phyloP scores from a whole-genome alignment of 2,329 filamentous ascomycete species.

The Trichoderma lentiforme region DNA sequence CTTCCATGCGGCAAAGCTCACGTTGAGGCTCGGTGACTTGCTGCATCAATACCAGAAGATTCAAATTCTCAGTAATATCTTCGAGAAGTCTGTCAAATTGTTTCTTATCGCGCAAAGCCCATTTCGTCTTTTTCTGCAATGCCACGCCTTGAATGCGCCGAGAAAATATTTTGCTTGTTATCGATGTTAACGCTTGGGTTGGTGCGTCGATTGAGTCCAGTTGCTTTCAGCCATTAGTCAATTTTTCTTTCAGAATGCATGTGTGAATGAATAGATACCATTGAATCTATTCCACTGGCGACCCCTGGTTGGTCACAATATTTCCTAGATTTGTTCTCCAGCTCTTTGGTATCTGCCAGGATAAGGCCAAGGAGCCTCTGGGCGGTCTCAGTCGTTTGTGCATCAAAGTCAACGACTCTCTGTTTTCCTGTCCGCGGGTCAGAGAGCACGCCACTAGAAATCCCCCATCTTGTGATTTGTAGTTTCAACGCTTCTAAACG shows the following conservation, averaged over 20 bases:
- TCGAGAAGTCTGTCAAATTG: not conserved
- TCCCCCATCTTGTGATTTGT: not conserved
- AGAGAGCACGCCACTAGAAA: not conserved
- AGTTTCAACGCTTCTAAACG: not conserved
- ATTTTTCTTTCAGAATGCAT: fast-evolving
- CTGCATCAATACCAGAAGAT: not conserved
- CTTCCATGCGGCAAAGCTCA: not conserved
- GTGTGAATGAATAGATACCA: not conserved
- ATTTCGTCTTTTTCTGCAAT: not conserved
- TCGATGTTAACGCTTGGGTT: not conserved
- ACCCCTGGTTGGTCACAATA: not conserved
- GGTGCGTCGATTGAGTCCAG: not conserved
- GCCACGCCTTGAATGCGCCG: not conserved
- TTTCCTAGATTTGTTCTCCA: not conserved
- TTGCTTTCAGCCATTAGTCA: not conserved
- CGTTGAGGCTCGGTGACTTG: not conserved
- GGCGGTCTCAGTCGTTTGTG: not conserved
- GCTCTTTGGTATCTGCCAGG: not conserved
- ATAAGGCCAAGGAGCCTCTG: not conserved
- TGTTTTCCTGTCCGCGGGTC: not conserved
- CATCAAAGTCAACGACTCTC: not conserved
- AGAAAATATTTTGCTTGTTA: not conserved
- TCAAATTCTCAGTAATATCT: not conserved
- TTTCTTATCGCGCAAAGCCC: not conserved
- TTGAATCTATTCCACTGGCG: fast-evolving